Conservation (phyloP, 148 eudicot genomes). For the Rhododendron vialii region DNA sequence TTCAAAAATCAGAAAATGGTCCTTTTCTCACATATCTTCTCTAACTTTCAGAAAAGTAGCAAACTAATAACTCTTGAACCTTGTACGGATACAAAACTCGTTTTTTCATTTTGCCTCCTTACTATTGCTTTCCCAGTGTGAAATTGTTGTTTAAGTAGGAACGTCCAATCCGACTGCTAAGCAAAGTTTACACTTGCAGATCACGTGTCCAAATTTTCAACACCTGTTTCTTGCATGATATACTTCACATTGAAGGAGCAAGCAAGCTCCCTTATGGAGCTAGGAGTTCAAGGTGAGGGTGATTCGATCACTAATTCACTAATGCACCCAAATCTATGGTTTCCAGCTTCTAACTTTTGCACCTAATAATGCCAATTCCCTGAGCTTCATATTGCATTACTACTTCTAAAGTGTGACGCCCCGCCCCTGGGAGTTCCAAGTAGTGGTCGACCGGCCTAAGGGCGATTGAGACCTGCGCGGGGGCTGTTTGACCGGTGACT, state of each 20-base stretch:
- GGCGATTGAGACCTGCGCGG: too few species aligned
- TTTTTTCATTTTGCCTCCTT: not conserved
- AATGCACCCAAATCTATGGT: not conserved
- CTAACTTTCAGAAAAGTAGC: not conserved
- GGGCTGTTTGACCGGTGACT: too few species aligned
- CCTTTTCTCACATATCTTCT: not conserved
- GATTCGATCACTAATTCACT: not conserved
- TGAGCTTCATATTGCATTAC: not conserved
- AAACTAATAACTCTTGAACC: not conserved
- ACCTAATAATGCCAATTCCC: not conserved
- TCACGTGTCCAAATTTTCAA: not conserved
- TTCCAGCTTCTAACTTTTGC: not conserved
- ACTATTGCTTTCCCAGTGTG: not conserved
- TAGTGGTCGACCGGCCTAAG: too few species aligned
- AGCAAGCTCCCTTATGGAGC: not conserved
- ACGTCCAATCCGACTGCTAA: not conserved
- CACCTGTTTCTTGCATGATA: not conserved
- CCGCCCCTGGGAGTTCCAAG: too few species aligned
- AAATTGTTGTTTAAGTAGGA: not conserved
- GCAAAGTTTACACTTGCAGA: not conserved
- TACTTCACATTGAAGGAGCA: not conserved
- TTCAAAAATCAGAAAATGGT: not conserved
- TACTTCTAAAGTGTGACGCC: not conserved
- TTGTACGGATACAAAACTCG: not conserved
- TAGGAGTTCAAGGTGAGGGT: not conserved